These are phyloP conservation scores for Rosa persica DNA, from an alignment of 306 rosid genomes.

Conservation along the genomic window DNA sequence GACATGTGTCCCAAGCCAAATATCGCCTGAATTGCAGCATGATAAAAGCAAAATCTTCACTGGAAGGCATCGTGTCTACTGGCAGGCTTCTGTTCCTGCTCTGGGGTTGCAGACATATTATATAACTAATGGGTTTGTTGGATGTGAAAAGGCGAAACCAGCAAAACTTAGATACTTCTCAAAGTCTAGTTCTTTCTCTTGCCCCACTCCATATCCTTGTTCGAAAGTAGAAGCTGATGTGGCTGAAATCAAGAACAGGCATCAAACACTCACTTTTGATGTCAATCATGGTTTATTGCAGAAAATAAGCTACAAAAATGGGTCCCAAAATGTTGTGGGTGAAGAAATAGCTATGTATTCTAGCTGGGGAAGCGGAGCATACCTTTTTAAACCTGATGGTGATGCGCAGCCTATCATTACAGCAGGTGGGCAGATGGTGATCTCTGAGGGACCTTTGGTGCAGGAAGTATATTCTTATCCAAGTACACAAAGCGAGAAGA, in stretches of 20 bases:
- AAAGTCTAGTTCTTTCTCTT: constrained; percentile 43
- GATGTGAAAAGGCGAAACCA: constrained; percentile 76
- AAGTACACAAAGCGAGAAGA: constrained; percentile 61
- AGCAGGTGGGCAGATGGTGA: constrained; percentile 68
- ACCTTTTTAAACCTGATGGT: constrained; percentile 82
- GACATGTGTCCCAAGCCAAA: constrained; percentile 79
- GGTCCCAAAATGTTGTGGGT: constrained; percentile 48
- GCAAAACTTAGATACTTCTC: constrained; percentile 66
- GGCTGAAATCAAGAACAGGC: constrained; percentile 70
- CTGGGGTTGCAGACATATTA: constrained; percentile 84
- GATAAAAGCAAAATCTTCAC: constrained; percentile 66
- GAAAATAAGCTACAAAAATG: constrained; percentile 46
- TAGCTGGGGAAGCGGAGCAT: constrained; percentile 82
- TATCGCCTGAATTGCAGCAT: constrained; percentile 81
- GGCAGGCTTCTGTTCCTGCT: constrained; percentile 81
- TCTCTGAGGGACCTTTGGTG: constrained; percentile 77
- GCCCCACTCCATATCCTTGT: constrained; percentile 80
- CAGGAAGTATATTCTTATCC: constrained; percentile 90
- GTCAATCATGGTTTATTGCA: constrained; percentile 69
- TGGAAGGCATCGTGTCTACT: constrained; percentile 83
- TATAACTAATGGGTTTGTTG: constrained; percentile 56
- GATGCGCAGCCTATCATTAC: constrained; percentile 64
- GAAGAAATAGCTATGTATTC: constrained; percentile 92
- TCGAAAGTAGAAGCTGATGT: constrained; percentile 42
- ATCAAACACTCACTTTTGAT: constrained; percentile 73